Base-by-base conservation (phyloP, 1,139 yeast genomes). In the Blastobotrys malaysiensis region DNA sequence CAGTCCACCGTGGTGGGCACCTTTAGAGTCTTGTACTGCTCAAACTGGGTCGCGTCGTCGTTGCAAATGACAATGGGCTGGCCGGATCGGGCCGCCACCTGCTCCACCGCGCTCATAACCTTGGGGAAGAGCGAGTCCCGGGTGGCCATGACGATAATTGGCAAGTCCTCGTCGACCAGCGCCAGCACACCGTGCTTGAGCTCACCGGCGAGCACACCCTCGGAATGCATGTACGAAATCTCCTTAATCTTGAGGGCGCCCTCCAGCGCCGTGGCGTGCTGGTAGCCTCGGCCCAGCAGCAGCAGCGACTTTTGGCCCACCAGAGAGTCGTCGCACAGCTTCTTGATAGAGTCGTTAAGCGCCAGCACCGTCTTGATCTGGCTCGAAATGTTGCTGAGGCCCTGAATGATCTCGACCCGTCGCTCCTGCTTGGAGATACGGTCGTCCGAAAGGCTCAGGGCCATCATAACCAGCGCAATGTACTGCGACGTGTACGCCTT, bases 141-240 rank as follows among this genome's bases (percentile, higher is more conserved):
- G n/a, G 99, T 93, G 54, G 97, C 98, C 73, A 95, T 84, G 11
- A 96, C 96, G 73, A 95, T 86, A 61, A 93, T 89, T 59, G 99
- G 99, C 68, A 95, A 79, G 63, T 86, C 78, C 66, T 88, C 95
- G 72, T 95, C 99, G 60, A 95, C 97, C 61, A 95, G 80, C 2
- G 99, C 99, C 67, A 95, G 81, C 44, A 90, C 97, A 74, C 99
- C 99, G 70, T 95, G 99, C 75, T 95, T 95, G 73, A 95, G 83
- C 74, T 95, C 99, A 71, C 99, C 99, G 24, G 99, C 99, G 63
- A 93, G 83, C 52, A 95, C 97, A 77, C 99, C 99, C 77, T 95
- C 99, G 24, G 98, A 89, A 72, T 95, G 99, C 91, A 93, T 95
- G 73, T 95, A 95, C 5, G 98, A 91, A 61, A 95, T 95, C 75